Evolutionary conservation across 2,329 filamentous ascomycete genomes (phyloP), one percentile per base, ranked within the genome.

Genomic region (Pseudonectria foliicola): DNA sequence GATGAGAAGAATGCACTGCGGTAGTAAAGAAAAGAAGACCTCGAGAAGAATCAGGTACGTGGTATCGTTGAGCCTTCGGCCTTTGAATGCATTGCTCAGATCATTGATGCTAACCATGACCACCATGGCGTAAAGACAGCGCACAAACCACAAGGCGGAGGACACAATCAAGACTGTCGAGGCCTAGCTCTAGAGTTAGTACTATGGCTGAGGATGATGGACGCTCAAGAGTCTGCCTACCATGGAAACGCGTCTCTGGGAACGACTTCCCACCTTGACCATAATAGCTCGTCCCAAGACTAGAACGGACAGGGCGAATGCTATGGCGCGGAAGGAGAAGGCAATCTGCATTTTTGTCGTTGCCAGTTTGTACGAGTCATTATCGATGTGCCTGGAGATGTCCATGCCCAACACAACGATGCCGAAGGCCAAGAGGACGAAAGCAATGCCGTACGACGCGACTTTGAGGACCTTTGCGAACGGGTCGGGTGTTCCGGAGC

Each of bases 131-230:
- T 53, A 61, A 0, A 39, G 31, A 0, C 43, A 46, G 7, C 43
- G 50, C 2, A 56, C 11, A 2, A 59, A 38, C 49, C 54, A 54
- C 4, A 57, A 35, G 1, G 35, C 16, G 4, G 48, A 43, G 14
- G 46, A 39, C 2, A 36, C 44, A 10, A 57, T 38, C 7, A 57
- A 40, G 29, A 48, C 48, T 6, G 29, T 47, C 4, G 46, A 44
- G 8, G 46, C 33, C 52, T 56, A 13, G 3, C 7, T 10, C 24
- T 40, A 33, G 37, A 32, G 14, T n/a, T 18, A 12, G 14, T 28
- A n/a, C 3, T 16, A n/a, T 10, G 7, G 13, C 4, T 4, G 10
- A 13, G 1, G 10, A 7, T 4, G 8, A 10, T 28, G 27, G 14
- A 28, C 10, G 13, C 8, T 28, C 7, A 6, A 3, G 15, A 4